Percentiles rank a stretch among this genome's conserved stretches.
These are phyloP conservation scores for Vaccinium darrowii DNA, from an alignment of 148 eudicot genomes.

Conservation along the genomic window DNA sequence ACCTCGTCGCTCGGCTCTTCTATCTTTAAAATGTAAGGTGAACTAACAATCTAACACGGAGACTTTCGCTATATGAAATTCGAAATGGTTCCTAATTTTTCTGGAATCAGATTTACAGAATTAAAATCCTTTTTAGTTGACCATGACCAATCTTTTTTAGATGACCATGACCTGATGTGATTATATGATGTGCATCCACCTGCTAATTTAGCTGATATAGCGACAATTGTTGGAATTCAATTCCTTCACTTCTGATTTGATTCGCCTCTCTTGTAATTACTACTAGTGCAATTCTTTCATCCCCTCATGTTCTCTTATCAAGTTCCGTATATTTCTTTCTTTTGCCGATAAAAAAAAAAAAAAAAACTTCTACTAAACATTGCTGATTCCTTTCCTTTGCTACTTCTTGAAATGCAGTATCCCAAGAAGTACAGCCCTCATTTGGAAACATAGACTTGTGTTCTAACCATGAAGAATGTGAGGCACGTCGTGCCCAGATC, in stretches of 20 bases:
- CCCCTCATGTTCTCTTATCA: too few relatives aligned
- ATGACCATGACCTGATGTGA: neutral
- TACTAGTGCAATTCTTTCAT: neutral
- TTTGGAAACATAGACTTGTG: conserved; percentile 59
- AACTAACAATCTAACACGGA: neutral
- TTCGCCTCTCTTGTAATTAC: neutral
- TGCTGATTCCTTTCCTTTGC: neutral
- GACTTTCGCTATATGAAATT: neutral
- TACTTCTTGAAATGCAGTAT: conserved; percentile 43
- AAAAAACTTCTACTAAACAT: too few relatives aligned
- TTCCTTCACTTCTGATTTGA: neutral
- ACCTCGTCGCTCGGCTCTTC: neutral
- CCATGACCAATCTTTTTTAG: neutral
- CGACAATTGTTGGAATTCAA: neutral
- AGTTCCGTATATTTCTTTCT: too few relatives aligned
- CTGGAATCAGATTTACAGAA: neutral
- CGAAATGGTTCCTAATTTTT: neutral
- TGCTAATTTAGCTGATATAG: neutral
- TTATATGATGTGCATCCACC: neutral
- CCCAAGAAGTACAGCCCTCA: conserved; percentile 59
- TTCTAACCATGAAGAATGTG: conserved; percentile 74
- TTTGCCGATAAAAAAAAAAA: too few relatives aligned
- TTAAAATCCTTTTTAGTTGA: neutral
- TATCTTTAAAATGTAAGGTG: neutral
- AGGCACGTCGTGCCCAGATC: conserved; percentile 68